Percentiles rank a stretch among this genome's conserved stretches.
phyloP scores from a whole-genome alignment of 768 basidiomycete species.

The Leccinum olivaceopallidum region DNA sequence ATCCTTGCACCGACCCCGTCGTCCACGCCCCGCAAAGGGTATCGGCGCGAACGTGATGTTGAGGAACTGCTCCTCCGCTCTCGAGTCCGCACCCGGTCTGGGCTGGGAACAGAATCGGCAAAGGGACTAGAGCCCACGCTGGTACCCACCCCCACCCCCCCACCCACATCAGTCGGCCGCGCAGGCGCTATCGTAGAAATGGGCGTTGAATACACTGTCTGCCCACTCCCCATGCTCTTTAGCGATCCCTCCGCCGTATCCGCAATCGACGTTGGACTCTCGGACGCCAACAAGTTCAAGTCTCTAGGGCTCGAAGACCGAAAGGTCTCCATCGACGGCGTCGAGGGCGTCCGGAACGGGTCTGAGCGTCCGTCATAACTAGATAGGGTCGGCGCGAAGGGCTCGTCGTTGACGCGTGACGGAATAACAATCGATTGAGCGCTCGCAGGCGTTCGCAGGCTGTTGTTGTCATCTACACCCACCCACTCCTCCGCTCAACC shows the following conservation, averaged over 20 bases:
- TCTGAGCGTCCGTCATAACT: slow-evolving; percentile 16
- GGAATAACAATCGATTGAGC: slow-evolving; percentile 28
- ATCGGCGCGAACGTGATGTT: slow-evolving; percentile 50
- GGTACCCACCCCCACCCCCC: not conserved
- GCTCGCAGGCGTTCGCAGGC: slow-evolving; percentile 25
- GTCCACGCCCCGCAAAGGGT: slow-evolving; percentile 44
- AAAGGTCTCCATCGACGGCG: slow-evolving; percentile 31
- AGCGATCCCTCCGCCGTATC: slow-evolving; percentile 6
- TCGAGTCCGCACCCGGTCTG: slow-evolving; percentile 9
- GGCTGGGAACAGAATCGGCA: not conserved
- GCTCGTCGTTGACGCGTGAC: slow-evolving; percentile 30
- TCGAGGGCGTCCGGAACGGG: slow-evolving; percentile 32
- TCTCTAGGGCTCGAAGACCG: slow-evolving; percentile 17
- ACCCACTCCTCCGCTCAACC: slow-evolving; percentile 31
- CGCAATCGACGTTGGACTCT: not conserved
- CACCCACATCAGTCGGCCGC: slow-evolving; percentile 1
- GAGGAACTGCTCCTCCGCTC: slow-evolving; percentile 37
- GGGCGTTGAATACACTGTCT: slow-evolving; percentile 17
- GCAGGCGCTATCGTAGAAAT: slow-evolving; percentile 2
- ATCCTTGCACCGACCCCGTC: slow-evolving; percentile 33
- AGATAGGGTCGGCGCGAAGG: slow-evolving; percentile 28
- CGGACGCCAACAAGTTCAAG: slow-evolving; percentile 8
- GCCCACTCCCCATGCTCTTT: slow-evolving; percentile 18
- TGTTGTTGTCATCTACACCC: not conserved
- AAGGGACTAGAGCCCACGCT: not conserved